These are phyloP conservation scores for Drechslera avenae DNA, from an alignment of 2,329 filamentous ascomycete species.

Conservation along the genomic window DNA sequence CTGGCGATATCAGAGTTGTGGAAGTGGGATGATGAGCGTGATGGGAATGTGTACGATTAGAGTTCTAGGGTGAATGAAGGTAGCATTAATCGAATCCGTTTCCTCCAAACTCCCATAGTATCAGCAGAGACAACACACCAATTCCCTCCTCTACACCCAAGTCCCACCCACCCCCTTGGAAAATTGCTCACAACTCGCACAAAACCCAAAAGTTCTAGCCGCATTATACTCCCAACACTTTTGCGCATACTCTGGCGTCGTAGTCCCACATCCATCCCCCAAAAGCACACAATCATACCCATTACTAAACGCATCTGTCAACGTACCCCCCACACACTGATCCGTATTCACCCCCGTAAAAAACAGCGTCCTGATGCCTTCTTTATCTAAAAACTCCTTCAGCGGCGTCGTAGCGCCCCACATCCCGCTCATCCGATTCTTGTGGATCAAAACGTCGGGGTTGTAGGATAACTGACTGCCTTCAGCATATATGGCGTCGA, in stretches of 20 bases:
- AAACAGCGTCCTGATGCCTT: conserved; percentile 48
- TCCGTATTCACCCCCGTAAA: conserved; percentile 53
- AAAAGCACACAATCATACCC: conserved; percentile 52
- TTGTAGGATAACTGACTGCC: conserved; percentile 17
- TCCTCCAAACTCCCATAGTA: no score
- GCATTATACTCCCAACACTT: conserved; percentile 50
- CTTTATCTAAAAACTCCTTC: conserved; percentile 47
- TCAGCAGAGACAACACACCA: no score
- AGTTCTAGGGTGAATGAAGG: no score
- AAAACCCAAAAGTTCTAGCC: conserved; percentile 50
- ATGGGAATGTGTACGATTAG: no score
- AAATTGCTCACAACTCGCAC: conserved; percentile 44
- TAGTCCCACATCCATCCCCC: conserved; percentile 50
- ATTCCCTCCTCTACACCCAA: no score
- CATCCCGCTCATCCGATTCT: conserved; percentile 51
- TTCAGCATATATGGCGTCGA: conserved; percentile 40
- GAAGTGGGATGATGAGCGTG: no score
- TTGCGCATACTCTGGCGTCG: conserved; percentile 48
- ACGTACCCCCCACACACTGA: conserved; percentile 51
- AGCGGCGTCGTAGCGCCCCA: conserved; percentile 45
- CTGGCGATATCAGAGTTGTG: no score
- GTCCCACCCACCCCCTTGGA: conserved; percentile 24
- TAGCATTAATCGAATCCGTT: no score
- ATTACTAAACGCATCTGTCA: conserved; percentile 51
- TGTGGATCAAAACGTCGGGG: conserved; percentile 45